Base-by-base conservation (phyloP, 163 green algal genomes). In the Chlorella variabilis region DNA sequence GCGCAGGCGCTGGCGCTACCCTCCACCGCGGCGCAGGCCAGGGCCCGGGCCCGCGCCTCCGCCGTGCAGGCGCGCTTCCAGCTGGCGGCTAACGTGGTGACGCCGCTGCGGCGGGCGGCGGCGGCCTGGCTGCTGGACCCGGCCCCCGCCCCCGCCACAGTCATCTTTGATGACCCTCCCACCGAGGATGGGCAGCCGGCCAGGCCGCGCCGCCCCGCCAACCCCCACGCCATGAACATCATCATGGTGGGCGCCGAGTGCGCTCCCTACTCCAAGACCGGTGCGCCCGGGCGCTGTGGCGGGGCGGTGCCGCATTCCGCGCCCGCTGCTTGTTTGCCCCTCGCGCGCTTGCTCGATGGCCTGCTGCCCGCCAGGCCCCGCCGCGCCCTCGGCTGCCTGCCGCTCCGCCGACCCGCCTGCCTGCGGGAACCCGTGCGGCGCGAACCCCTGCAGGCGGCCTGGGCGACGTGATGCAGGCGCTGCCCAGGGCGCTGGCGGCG, bases 401-500 rank as follows among this genome's bases (percentile, higher is more conserved):
- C 33, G 6, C 45, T 15, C 45, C 45, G 11, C 45, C 45, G 11
- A 11, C 45, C 45, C 45, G 11, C 45, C 45, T 54, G 11, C 45
- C 45, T 15, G 11, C n/a, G n/a, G n/a, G n/a, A n/a, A n/a, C n/a
- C n/a, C n/a, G n/a, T n/a, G n/a, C n/a, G n/a, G n/a, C n/a, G n/a
- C n/a, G n/a, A n/a, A n/a, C 5, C 29, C 18, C 18, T 49, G 71
- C 71, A 78, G 94, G 95, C 61, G 96, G 96, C 25, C 88, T 99
- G 34, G 96, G 95, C 1, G 96, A 99, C 69, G 96, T 99, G 54
- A 95, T 97, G 88, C 91, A 92, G 5, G 92, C 96, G 29, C 91
- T 99, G 70, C 96, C 96, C 27, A 97, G 97, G 84, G 94, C 93
- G 31, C 86, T 99, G 61, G 89, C 91, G 0, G 75, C 85, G 9